phyloP scores from a whole-genome alignment of 2,329 filamentous ascomycete genomes.

The Peltaster fructicola region DNA sequence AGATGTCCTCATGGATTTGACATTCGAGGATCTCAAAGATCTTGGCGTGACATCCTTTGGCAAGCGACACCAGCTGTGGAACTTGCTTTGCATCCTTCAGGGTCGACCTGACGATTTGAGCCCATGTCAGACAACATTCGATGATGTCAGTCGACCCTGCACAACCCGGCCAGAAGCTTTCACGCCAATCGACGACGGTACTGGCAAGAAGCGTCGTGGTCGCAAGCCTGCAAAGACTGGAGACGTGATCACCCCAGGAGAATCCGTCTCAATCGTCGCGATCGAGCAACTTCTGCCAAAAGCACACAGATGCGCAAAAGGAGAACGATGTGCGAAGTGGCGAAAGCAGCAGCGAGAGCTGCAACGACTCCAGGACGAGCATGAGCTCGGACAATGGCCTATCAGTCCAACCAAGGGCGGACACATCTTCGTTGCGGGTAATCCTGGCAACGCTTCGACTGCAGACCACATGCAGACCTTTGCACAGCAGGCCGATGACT shows the following conservation, averaged over 20 bases:
- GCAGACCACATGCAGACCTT: constrained; percentile 29
- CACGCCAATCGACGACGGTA: constrained; percentile 18
- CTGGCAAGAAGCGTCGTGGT: constrained; percentile 21
- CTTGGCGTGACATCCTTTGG: constrained; percentile 68
- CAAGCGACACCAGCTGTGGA: constrained; percentile 63
- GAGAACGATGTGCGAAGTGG: constrained; percentile 70
- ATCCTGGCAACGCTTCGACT: constrained; percentile 60
- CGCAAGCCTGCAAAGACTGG: constrained; percentile 28
- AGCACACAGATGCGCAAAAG: constrained; percentile 69
- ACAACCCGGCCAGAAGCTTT: constrained; percentile 14
- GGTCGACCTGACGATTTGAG: constrained; percentile 25
- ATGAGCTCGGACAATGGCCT: constrained; percentile 36
- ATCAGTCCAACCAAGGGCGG: constrained; percentile 44
- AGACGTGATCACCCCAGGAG: constrained; percentile 57
- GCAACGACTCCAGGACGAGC: constrained; percentile 54
- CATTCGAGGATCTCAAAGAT: constrained; percentile 74
- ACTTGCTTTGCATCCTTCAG: constrained; percentile 54
- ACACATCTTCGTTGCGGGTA: constrained; percentile 58
- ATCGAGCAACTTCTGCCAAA: constrained; percentile 81
- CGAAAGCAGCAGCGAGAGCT: constrained; percentile 64
- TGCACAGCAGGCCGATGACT: constrained; percentile 8
- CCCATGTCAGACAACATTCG: constrained; percentile 29
- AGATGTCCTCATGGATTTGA: constrained; percentile 70
- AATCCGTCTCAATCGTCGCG: constrained; percentile 79
- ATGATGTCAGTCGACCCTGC: constrained; percentile 29